A percentile compares a stretch with the other conserved stretches of the same genome.
These are phyloP conservation scores for Lecanosticta acicola DNA, from an alignment of 2,329 filamentous ascomycete genomes.

Conservation along the genomic window DNA sequence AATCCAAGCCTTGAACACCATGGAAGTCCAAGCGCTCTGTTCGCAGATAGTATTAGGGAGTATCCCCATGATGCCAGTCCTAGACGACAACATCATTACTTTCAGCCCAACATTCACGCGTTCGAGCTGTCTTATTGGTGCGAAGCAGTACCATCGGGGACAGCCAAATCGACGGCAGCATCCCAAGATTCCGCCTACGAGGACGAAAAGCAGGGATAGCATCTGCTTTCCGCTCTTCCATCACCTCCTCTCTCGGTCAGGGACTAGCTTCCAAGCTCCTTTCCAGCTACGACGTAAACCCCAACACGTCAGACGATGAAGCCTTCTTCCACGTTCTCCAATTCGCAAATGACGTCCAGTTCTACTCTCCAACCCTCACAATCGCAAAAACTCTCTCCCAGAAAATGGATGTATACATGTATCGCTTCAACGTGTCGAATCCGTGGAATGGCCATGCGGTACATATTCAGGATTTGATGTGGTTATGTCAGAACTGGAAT, in stretches of 20 bases:
- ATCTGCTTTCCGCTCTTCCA: slow-evolving; percentile 32
- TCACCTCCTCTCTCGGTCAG: slow-evolving; percentile 29
- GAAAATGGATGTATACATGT: slow-evolving; percentile 32
- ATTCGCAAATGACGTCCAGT: slow-evolving; percentile 44
- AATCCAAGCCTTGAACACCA: slow-evolving; percentile 37
- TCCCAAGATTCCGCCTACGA: slow-evolving; percentile 17
- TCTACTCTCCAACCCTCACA: slow-evolving; percentile 40
- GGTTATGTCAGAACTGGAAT: slow-evolving; percentile 44
- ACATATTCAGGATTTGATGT: slow-evolving; percentile 45
- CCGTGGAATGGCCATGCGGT: slow-evolving; percentile 39
- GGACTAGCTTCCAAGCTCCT: slow-evolving; percentile 29
- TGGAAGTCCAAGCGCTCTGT: slow-evolving; percentile 40
- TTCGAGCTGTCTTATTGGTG: slow-evolving; percentile 42
- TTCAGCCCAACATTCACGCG: slow-evolving; percentile 16
- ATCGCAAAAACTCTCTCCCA: slow-evolving; percentile 31
- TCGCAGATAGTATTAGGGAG: slow-evolving; percentile 34
- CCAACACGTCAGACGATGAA: slow-evolving; percentile 39
- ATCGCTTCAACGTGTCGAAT: slow-evolving; percentile 46
- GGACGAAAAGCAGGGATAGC: slow-evolving; percentile 28
- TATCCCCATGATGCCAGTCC: slow-evolving; percentile 34
- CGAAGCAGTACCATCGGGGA: slow-evolving; percentile 46
- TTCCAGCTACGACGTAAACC: slow-evolving; percentile 37
- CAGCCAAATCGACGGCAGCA: slow-evolving; percentile 40
- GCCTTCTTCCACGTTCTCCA: slow-evolving; percentile 40
- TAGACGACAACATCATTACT: slow-evolving; percentile 41